These are phyloP conservation scores for Schizophyllum commune DNA, from an alignment of 1,284 basidiomycete species.

Conservation along the genomic window DNA sequence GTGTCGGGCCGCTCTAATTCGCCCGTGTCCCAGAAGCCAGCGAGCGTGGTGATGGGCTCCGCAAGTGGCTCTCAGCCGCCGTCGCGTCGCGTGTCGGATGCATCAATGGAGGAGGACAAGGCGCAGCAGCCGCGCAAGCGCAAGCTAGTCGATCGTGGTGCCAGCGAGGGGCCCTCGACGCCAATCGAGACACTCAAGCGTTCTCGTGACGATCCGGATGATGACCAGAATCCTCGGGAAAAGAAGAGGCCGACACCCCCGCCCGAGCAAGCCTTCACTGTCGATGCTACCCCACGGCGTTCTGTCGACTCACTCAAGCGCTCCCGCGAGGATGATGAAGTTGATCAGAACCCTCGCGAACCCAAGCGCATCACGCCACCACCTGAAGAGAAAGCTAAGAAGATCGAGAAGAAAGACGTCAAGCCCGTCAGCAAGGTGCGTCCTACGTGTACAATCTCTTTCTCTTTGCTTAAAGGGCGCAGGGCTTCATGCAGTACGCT, in stretches of 20 bases:
- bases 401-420: neutral
- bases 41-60: conserved; percentile 1
- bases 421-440: neutral
- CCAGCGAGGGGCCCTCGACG: conserved; percentile 42
- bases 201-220: conserved; percentile 45
- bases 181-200: conserved; percentile 37
- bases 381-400: conserved; percentile 1
- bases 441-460: neutral
- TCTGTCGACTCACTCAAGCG: conserved; percentile 2
- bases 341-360: neutral
- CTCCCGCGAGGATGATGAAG: neutral
- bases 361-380: neutral
- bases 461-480: conserved; percentile 24
- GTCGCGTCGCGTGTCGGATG: neutral
- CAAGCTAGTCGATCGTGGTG: conserved; percentile 51
- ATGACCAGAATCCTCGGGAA: conserved; percentile 51
- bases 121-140: conserved; percentile 53
- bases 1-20: neutral
- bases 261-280: conserved; percentile 38
- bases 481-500: conserved; percentile 69
- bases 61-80: conserved; percentile 1
- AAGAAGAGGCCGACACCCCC: conserved; percentile 62
- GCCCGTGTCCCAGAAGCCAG: neutral
- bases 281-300: conserved; percentile 43
- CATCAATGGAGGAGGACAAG: conserved; percentile 1